Base-by-base conservation (phyloP, 257 asterid species). In the Verbena officinalis region DNA sequence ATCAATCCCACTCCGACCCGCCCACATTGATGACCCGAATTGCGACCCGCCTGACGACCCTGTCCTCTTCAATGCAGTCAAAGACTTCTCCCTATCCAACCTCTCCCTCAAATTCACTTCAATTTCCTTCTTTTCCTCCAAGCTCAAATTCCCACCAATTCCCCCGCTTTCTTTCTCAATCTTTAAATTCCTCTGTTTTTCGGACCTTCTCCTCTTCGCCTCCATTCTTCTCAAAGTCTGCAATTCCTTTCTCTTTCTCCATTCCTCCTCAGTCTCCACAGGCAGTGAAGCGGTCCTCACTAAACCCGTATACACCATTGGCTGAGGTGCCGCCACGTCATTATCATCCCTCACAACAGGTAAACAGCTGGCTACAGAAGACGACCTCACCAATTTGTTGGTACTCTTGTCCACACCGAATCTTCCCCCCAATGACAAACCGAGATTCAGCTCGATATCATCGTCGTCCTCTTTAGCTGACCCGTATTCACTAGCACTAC, bases 191-290 rank as follows among this genome's bases (percentile, higher is more conserved):
- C 81, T 89, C 81, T 82, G 97, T 48, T 89, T 92, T 86, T 87
- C 95, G 1, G 94, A 87, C 80, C 96, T 82, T 56, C 98, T 77
- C 73, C 89, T 75, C 82, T 92, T 92, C 31, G 98, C 98, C 82
- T 84, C 96, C 96, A 92, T 79, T 76, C 98, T 84, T 50, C 97
- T 80, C 80, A 92, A 64, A 15, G 84, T 84, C 81, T 92, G 98
- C 77, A 85, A 61, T 75, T 89, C 95, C 64, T 92, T 92, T 82
- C 98, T 79, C 83, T 89, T 92, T 69, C 97, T 84, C 96, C 96
- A 89, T 72, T 85, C 97, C 64, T 89, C 95, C 80, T 92, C 98
- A 7, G 85, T 80, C 81, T 84, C 98, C 58, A 74, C 95, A 3
- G 98, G 97, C 73, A 92, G 79, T 3, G 98, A 92, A 17, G 98